A percentile compares a stretch with the other conserved stretches of the same genome.
phyloP scores from a whole-genome alignment of 2,329 filamentous ascomycete species.

The Tetracladium maxilliforme region DNA sequence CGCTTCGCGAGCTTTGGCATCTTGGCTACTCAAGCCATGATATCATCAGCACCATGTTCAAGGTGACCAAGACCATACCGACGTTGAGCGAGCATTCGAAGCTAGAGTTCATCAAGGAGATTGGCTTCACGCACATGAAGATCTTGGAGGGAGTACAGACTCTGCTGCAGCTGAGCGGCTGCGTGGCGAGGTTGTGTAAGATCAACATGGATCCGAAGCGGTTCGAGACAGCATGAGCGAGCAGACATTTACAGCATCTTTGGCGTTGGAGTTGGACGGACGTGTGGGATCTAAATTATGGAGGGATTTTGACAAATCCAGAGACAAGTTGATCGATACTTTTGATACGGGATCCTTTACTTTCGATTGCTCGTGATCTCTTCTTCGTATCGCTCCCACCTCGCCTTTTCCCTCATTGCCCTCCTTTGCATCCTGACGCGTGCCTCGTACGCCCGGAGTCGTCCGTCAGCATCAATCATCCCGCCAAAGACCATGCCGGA shows the following conservation, averaged over 20 bases:
- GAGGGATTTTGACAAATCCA: too few relatives aligned
- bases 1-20: conserved; percentile 80
- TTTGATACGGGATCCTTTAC: conserved; percentile 20
- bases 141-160: conserved; percentile 97
- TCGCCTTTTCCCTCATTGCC: conserved; percentile 46
- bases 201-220: conserved; percentile 90
- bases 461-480: conserved; percentile 61
- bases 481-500: conserved; percentile 71
- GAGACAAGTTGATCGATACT: conserved; percentile 7
- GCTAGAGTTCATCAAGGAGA: conserved; percentile 95
- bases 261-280: too few relatives aligned
- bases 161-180: conserved; percentile 83
- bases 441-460: conserved; percentile 53
- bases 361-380: conserved; percentile 38
- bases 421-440: conserved; percentile 49
- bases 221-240: too few relatives aligned
- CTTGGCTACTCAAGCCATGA: conserved; percentile 97
- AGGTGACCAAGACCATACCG: conserved; percentile 90
- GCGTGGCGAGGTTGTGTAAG: conserved; percentile 78
- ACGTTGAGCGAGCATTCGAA: conserved; percentile 88
- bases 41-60: conserved; percentile 98
- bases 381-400: conserved; percentile 53
- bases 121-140: conserved; percentile 98
- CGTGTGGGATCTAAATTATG: too few relatives aligned
- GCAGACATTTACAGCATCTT: too few relatives aligned